A percentile compares a stretch with the other conserved stretches of the same genome.
Evolutionary conservation across 2,329 filamentous ascomycete species (phyloP).

Genomic region (Fusarium aywerte): DNA sequence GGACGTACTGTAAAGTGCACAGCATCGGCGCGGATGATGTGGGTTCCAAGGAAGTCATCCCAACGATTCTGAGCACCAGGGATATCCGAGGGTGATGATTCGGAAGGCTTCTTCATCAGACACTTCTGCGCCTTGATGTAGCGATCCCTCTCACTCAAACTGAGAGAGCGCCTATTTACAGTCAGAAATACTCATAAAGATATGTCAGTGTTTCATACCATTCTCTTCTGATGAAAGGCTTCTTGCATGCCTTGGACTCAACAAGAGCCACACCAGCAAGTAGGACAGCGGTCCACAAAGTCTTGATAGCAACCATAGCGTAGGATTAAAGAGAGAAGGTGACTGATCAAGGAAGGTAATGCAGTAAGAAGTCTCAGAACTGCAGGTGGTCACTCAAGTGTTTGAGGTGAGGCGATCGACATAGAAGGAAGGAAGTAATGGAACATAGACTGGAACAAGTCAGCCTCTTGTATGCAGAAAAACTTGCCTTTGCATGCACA

Average conservation of each 20-base stretch:
- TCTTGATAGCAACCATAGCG: constrained; percentile 13
- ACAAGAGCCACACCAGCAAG: constrained; percentile 6
- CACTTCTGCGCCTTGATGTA: constrained; percentile 38
- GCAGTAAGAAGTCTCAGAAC: constrained; percentile 3
- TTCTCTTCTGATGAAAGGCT: constrained; percentile 24
- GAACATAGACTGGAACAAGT: background rate
- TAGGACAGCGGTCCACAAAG: constrained; percentile 14
- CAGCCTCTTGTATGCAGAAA: background rate
- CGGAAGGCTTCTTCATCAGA: constrained; percentile 20
- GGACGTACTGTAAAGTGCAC: constrained; percentile 29
- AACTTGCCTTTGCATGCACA: background rate
- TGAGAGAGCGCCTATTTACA: constrained; percentile 12
- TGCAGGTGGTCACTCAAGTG: background rate
- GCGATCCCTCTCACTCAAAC: constrained; percentile 7
- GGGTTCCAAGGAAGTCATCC: constrained; percentile 33
- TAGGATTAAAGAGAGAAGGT: background rate
- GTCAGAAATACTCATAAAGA: rapidly evolving
- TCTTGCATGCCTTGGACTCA: constrained; percentile 12
- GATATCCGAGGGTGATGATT: constrained; percentile 11
- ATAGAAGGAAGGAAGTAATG: background rate
- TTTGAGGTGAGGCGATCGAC: constrained; percentile 1
- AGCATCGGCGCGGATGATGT: constrained; percentile 26
- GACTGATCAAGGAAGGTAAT: background rate
- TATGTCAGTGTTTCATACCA: background rate
- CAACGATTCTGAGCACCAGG: constrained; percentile 28